Evolutionary conservation across 805 yeast species (phyloP), one percentile per base, ranked within the genome.

Genomic region (Starmerella sp.): DNA sequence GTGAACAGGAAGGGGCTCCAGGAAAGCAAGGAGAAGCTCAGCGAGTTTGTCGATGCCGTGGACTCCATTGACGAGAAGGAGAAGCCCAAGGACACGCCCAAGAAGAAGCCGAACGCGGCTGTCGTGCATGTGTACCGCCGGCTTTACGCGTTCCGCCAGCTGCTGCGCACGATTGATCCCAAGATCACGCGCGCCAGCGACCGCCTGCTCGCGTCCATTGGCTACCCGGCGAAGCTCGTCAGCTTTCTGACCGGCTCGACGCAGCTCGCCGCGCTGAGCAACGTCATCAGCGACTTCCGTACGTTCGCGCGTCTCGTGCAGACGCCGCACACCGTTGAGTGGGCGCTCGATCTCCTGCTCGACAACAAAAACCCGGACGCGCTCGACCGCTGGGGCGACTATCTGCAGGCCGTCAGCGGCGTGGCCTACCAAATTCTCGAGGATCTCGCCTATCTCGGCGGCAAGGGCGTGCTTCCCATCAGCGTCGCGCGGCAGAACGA

Each of bases 371-470:
- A 66, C 36, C 58, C 60, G 31, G 72, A 71, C 55, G 38, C 37
- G 35, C 52, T 68, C 13, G 60, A 68, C 42, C 56, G 67, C n/a
- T 47, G 48, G 15, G 61, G 67, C 32, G 67, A 69, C 36, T 67
- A 67, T 51, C 43, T 62, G 15, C 74, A 73, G 62, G 72, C 71
- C 2, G 58, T 65, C n/a, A 59, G 69, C 37, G 69, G 69, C 42
- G 55, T 69, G 13, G 45, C 61, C 17, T 73, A 71, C 65, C 76
- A 73, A 60, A 61, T 72, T 3, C 63, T 73, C 10, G 76, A 73
- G 61, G 70, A 73, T 54, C 45, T 68, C 13, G 76, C 76, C 3
- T 73, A 70, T 48, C 60, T 73, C 45, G 70, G 66, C 28, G 55
- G 65, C 45, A 71, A 73, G 61, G 65, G 65, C 38, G 66, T 72